Conservation (phyloP, 768 basidiomycete genomes). For the Termitomyces titanicus region DNA sequence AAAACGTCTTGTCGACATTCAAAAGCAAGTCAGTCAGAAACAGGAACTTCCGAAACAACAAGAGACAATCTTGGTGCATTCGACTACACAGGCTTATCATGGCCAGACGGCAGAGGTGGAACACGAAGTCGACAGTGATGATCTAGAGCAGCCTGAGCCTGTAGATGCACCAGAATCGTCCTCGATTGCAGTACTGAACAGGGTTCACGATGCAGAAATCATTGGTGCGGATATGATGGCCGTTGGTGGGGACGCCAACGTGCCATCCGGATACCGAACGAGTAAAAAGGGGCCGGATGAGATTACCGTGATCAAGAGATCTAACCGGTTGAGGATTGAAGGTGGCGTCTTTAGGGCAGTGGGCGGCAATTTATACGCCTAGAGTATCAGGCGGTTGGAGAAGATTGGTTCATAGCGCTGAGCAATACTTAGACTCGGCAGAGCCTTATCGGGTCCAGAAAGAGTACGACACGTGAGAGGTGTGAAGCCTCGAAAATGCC, state of each 20-base stretch:
- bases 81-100: neutral
- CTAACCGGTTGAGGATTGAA: neutral
- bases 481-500: too few relatives aligned
- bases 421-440: too few relatives aligned
- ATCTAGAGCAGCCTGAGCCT: neutral
- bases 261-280: neutral
- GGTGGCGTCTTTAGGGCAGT: neutral
- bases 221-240: neutral
- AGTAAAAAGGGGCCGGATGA: neutral
- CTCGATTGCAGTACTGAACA: neutral
- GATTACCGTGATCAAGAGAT: neutral
- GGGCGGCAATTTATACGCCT: neutral
- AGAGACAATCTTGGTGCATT: neutral
- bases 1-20: neutral
- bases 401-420: too few relatives aligned
- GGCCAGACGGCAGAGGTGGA: neutral
- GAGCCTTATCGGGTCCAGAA: too few relatives aligned
- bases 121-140: neutral
- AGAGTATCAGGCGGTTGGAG: too few relatives aligned
- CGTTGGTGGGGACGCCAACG: neutral
- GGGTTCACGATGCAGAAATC: neutral
- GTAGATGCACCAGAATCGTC: neutral
- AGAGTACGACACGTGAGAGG: too few relatives aligned
- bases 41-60: neutral
- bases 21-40: neutral